Conservation (phyloP, 169 alveolate species). For the Prorocentrum cordatum region DNA sequence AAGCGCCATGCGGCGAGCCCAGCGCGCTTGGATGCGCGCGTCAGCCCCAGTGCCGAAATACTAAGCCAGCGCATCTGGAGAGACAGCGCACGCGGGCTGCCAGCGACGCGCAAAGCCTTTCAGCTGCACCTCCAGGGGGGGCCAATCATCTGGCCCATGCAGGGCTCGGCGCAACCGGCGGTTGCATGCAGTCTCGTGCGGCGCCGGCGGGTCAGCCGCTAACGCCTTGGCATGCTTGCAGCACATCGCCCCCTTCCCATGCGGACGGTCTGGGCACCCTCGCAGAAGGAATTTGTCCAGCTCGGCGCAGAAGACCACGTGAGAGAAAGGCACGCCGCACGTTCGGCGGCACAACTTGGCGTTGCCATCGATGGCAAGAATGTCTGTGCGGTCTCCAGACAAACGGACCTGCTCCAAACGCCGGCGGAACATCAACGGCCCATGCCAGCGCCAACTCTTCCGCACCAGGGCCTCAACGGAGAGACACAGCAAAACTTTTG, state of each 20-base stretch:
- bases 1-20: not conserved
- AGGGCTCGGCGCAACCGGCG: not conserved
- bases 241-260: not conserved
- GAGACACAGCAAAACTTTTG: too few relatives aligned
- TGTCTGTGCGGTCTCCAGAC: not conserved
- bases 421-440: too few relatives aligned
- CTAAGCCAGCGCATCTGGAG: not conserved
- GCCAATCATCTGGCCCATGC: not conserved
- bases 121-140: not conserved
- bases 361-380: not conserved
- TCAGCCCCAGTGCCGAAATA: not conserved
- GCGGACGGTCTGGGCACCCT: not conserved
- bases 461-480: too few relatives aligned
- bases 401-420: not conserved
- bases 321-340: not conserved
- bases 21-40: not conserved
- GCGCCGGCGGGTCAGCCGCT: not conserved
- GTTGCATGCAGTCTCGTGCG: not conserved
- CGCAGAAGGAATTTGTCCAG: not conserved
- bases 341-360: not conserved
- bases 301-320: not conserved
- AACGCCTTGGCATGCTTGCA: not conserved
- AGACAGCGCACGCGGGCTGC: not conserved
- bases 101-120: not conserved
- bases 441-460: too few relatives aligned